A percentile compares a stretch with the other conserved stretches of the same genome.
Evolutionary conservation across 192 early-diverging fungal species (phyloP).

Genomic region (Coemansia sp.): DNA sequence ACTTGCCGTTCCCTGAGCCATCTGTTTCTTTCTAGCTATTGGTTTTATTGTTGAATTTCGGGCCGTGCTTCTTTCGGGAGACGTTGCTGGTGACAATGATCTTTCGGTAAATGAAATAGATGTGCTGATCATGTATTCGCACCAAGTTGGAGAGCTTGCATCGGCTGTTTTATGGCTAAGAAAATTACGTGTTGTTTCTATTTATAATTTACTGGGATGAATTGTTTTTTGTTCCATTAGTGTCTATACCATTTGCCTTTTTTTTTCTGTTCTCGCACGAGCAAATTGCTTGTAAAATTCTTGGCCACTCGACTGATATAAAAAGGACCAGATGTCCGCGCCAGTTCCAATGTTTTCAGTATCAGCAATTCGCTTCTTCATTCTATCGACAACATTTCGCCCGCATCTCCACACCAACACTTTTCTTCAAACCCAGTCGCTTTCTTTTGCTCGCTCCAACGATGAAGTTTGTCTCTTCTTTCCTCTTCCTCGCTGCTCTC

Average conservation of each 20-base stretch:
- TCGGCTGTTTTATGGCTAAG: too few species aligned
- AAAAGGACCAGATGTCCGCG: background rate
- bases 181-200: background rate
- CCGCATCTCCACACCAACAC: background rate
- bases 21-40: too few species aligned
- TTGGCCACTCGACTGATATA: background rate
- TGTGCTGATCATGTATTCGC: too few species aligned
- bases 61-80: too few species aligned
- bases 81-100: too few species aligned
- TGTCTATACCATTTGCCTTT: too few species aligned
- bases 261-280: background rate
- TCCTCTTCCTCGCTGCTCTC: conserved; percentile 25
- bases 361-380: background rate
- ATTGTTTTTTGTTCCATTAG: background rate
- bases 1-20: too few species aligned
- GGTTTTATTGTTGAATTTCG: too few species aligned
- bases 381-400: background rate
- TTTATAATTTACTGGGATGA: background rate
- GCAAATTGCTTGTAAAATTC: background rate
- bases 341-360: background rate
- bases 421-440: background rate
- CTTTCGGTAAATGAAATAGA: too few species aligned
- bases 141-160: too few species aligned
- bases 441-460: background rate
- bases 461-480: conserved; percentile 32